Conservation (phyloP, 495 filamentous ascomycete genomes). For the Penicillium simplicissimum region DNA sequence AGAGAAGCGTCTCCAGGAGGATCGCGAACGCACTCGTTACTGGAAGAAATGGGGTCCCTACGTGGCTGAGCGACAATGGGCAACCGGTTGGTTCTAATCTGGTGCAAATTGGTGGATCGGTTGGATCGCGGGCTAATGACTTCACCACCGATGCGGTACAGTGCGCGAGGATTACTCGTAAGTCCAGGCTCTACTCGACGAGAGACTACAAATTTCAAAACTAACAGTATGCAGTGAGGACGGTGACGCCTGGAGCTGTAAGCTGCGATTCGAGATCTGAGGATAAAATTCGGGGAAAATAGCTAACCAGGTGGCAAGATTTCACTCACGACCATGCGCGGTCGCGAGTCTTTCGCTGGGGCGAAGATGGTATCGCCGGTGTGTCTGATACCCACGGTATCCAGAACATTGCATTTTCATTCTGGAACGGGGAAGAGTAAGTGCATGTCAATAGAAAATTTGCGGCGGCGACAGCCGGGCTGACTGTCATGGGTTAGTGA, state of each 20-base stretch:
- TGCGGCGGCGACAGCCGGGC: neutral
- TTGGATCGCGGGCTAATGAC: constrained; percentile 27
- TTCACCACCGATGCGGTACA: constrained; percentile 34
- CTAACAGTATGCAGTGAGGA: constrained; percentile 51
- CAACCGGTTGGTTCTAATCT: constrained; percentile 62
- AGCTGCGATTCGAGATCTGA: constrained; percentile 36
- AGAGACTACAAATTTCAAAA: neutral
- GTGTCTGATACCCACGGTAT: constrained; percentile 88
- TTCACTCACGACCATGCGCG: constrained; percentile 91
- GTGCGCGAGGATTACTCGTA: constrained; percentile 94
- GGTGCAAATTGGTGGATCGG: constrained; percentile 6
- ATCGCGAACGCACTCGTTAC: constrained; percentile 63
- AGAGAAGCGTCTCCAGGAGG: constrained; percentile 85
- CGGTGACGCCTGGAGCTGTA: constrained; percentile 95
- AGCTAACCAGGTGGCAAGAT: constrained; percentile 51
- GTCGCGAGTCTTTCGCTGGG: constrained; percentile 88
- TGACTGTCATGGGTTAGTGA: constrained; percentile 52
- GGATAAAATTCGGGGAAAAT: neutral
- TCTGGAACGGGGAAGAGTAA: constrained; percentile 97
- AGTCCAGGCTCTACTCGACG: constrained; percentile 36
- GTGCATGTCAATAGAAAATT: constrained; percentile 27
- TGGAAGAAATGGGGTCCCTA: constrained; percentile 92
- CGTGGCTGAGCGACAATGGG: constrained; percentile 76
- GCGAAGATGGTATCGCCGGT: constrained; percentile 95
- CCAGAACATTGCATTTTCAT: constrained; percentile 91